A percentile compares a stretch with the other conserved stretches of the same genome.
Conservation (phyloP, 495 filamentous ascomycete species). For the Melanomma pulvis-pyrius region DNA sequence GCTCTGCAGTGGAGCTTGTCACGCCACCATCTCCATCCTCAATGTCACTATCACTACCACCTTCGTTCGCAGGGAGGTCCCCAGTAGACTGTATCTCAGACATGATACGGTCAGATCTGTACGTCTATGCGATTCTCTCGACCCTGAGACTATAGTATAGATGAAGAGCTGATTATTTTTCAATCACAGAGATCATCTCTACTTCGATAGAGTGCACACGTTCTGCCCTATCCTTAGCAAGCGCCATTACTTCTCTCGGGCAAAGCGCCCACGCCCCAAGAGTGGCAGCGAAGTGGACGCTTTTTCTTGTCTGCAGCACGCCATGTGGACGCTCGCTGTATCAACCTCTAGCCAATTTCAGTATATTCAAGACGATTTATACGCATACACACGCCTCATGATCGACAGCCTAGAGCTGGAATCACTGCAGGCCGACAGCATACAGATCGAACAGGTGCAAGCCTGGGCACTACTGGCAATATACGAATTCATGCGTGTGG, state of each 20-base stretch:
- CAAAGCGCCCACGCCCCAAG: neutral
- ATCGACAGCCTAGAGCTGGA: conserved; percentile 4
- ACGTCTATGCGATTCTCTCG: neutral
- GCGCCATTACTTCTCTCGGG: neutral
- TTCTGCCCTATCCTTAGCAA: neutral
- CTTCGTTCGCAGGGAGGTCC: too few species aligned
- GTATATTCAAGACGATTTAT: conserved; percentile 10
- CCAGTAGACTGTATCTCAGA: neutral
- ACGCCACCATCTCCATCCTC: neutral
- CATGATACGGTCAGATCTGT: neutral
- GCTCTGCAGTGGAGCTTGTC: neutral
- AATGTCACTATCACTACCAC: neutral
- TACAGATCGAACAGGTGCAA: neutral
- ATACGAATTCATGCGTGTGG: conserved; percentile 3
- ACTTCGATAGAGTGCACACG: neutral
- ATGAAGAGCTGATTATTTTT: neutral
- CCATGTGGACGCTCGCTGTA: neutral
- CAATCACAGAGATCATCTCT: neutral
- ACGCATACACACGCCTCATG: neutral
- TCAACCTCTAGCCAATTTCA: neutral
- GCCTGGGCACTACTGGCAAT: neutral
- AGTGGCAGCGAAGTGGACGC: neutral
- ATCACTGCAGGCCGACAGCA: neutral
- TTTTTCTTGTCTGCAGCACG: neutral
- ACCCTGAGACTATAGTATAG: too few species aligned